Evolutionary conservation across 2,329 filamentous ascomycete genomes (phyloP).

Genomic region (Phialemoniopsis sp.): DNA sequence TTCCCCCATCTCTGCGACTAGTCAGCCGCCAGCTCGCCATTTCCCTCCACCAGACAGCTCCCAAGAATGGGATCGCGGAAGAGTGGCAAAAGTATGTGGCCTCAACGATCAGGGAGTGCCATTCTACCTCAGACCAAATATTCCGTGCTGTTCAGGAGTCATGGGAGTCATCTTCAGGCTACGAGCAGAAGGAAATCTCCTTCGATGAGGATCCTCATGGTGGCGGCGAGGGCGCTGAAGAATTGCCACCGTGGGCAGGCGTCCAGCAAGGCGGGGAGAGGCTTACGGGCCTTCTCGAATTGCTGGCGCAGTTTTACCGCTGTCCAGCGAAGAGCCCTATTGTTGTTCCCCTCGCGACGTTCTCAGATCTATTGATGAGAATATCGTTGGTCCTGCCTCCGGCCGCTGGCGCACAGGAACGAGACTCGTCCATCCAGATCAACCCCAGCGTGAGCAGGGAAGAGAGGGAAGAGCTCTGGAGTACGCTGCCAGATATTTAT

Average conservation of each 20-base stretch:
- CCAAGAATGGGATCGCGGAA: slow-evolving; percentile 71
- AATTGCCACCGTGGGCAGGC: slow-evolving; percentile 69
- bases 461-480: slow-evolving; percentile 77
- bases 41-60: slow-evolving; percentile 73
- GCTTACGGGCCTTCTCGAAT: slow-evolving; percentile 59
- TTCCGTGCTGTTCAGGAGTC: slow-evolving; percentile 78
- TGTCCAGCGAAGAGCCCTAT: slow-evolving; percentile 63
- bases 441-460: slow-evolving; percentile 73
- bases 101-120: slow-evolving; percentile 58
- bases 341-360: slow-evolving; percentile 59
- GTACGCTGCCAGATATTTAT: slow-evolving; percentile 70
- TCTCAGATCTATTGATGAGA: slow-evolving; percentile 67
- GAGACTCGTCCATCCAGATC: slow-evolving; percentile 48
- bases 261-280: slow-evolving; percentile 70
- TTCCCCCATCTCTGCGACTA: slow-evolving; percentile 48
- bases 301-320: slow-evolving; percentile 60
- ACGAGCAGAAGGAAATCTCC: slow-evolving; percentile 27
- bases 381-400: slow-evolving; percentile 62
- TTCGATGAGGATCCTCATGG: slow-evolving; percentile 42
- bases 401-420: slow-evolving; percentile 37
- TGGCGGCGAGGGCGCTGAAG: slow-evolving; percentile 37
- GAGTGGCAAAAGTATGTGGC: slow-evolving; percentile 73
- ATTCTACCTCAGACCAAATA: slow-evolving; percentile 69
- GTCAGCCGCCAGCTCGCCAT: slow-evolving; percentile 63
- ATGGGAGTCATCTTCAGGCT: slow-evolving; percentile 65